These are phyloP conservation scores for Geotrichum candidum DNA, from an alignment of 1,139 yeast genomes.

Conservation along the genomic window DNA sequence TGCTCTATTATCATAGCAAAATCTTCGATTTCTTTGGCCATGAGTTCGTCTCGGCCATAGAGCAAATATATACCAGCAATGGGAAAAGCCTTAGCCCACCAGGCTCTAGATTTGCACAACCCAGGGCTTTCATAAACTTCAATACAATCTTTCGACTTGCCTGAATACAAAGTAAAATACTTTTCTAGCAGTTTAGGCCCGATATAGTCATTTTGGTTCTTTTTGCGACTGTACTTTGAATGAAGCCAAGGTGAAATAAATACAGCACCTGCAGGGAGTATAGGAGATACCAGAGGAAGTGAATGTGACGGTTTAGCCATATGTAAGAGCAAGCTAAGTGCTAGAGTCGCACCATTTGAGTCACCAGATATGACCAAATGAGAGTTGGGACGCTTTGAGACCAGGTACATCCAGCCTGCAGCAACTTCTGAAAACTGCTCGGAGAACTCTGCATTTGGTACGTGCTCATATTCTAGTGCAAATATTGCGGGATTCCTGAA, in stretches of 20 bases:
- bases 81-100: constrained; percentile 43
- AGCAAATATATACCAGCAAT: constrained; percentile 35
- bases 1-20: constrained; percentile 25
- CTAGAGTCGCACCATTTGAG: constrained; percentile 41
- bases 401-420: constrained; percentile 33
- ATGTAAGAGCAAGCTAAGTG: constrained; percentile 36
- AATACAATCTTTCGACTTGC: constrained; percentile 16
- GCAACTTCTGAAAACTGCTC: constrained; percentile 30
- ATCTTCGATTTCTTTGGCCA: constrained; percentile 36
- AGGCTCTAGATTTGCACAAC: constrained; percentile 31
- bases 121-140: constrained; percentile 38
- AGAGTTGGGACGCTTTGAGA: constrained; percentile 25
- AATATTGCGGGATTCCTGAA: constrained; percentile 42
- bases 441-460: constrained; percentile 27
- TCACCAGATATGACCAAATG: constrained; percentile 38
- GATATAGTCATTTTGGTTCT: constrained; percentile 25
- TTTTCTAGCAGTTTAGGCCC: constrained; percentile 21
- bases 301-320: constrained; percentile 29
- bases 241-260: constrained; percentile 39
- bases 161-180: constrained; percentile 19
- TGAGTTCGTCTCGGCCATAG: constrained; percentile 40
- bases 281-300: constrained; percentile 18
- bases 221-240: constrained; percentile 16
- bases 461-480: constrained; percentile 33
- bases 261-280: constrained; percentile 36